phyloP scores from a whole-genome alignment of 2,329 filamentous ascomycete genomes.

The Phyllosticta citriasiana region DNA sequence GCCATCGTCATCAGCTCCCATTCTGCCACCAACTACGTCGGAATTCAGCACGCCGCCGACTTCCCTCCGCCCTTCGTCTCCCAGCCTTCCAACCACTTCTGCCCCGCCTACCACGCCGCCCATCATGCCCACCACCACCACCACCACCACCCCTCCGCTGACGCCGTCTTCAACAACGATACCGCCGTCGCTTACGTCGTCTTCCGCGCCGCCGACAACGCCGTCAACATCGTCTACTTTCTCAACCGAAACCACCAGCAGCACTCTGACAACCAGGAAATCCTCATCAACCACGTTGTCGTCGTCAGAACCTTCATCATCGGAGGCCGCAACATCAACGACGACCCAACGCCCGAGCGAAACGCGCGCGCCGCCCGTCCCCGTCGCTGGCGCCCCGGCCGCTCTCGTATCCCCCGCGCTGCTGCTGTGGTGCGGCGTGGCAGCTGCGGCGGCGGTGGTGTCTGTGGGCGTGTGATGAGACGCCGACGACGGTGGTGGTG shows the following conservation, averaged over 20 bases:
- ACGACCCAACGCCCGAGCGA: not conserved
- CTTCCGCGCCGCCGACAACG: not conserved
- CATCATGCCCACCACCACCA: not conserved
- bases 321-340: not conserved
- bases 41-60: not conserved
- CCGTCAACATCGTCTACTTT: not conserved
- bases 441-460: not conserved
- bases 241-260: not conserved
- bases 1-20: not conserved
- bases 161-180: too few species aligned
- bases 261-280: not conserved
- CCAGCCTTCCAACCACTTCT: not conserved
- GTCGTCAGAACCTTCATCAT: not conserved
- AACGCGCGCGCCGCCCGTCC: not conserved
- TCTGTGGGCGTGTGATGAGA: not conserved
- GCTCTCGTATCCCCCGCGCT: not conserved
- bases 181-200: too few species aligned
- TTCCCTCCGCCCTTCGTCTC: not conserved
- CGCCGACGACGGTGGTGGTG: not conserved
- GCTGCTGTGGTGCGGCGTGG: not conserved
- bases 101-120: not conserved
- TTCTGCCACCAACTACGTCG: not conserved
- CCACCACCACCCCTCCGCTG: not conserved
- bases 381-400: not conserved
- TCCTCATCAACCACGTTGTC: not conserved